These are phyloP conservation scores for Mrakiaceae sp. DNA, from an alignment of 1,284 basidiomycete species.

Conservation along the genomic window DNA sequence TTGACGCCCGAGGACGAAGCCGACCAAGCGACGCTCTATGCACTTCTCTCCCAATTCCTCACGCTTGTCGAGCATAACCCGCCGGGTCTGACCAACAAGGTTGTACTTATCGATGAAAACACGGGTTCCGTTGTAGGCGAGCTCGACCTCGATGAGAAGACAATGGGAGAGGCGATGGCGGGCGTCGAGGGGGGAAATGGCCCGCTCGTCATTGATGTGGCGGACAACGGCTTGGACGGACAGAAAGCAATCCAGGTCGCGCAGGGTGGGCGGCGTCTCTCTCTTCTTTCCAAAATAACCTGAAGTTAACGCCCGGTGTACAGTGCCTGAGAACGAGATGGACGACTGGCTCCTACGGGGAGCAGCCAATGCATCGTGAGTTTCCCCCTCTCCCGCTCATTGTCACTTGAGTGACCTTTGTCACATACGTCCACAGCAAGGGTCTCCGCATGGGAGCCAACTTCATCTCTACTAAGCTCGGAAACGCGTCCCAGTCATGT, in stretches of 20 bases:
- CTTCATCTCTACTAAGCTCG: background rate
- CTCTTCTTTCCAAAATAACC: too few species aligned
- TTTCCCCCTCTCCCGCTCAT: constrained; percentile 9
- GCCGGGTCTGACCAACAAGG: background rate
- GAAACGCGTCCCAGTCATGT: background rate
- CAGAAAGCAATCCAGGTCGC: constrained; percentile 36
- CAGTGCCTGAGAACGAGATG: constrained; percentile 50
- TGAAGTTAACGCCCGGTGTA: too few species aligned
- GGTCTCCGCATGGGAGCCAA: constrained; percentile 26
- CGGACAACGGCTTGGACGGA: constrained; percentile 37
- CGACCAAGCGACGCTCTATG: constrained; percentile 7
- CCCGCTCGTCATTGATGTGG: constrained; percentile 63
- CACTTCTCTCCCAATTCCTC: constrained; percentile 3
- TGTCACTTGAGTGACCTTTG: background rate
- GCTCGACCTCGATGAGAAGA: constrained; percentile 50
- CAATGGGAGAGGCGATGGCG: constrained; percentile 34
- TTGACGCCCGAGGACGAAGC: background rate
- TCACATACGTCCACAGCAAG: background rate
- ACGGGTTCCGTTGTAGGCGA: constrained; percentile 63
- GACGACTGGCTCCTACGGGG: constrained; percentile 58
- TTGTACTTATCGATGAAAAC: constrained; percentile 62
- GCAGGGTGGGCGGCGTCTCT: constrained; percentile 26
- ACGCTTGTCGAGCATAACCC: constrained; percentile 7
- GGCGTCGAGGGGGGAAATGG: constrained; percentile 44
- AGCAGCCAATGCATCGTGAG: constrained; percentile 55